Base-by-base conservation (phyloP, 1,284 basidiomycete genomes). In the Pseudozyma hubeiensis region DNA sequence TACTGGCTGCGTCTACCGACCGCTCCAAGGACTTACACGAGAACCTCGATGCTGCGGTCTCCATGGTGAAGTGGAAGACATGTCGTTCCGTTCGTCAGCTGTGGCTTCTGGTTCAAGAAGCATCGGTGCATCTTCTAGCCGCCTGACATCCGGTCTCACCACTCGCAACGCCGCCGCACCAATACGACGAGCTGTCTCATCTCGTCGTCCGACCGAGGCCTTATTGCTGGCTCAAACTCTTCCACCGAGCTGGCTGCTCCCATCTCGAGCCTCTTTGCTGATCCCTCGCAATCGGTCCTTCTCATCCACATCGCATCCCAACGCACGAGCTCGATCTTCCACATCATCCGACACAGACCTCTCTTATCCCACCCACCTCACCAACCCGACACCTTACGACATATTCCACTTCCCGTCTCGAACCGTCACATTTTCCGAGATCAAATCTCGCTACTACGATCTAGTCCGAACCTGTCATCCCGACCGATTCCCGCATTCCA, bases 371-470 rank as follows among this genome's bases (percentile, higher is more conserved):
- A 57, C 46, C 35, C 73, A 47, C 46, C 47, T 51, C 16, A 34
- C 35, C 57, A 76, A 50, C 47, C 71, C 71, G 1, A 63, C 76
- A 8, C 82, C 82, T 3, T 84, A 80, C 53, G 79, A 84, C 13
- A 79, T 84, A 37, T 83, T 84, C 60, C 80, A 81, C 51, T 68
- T 84, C 17, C 29, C 63, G 30, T 24, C 17, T 3, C 59, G 68
- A 16, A 17, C 52, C 8, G 77, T 78, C 4, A 49, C 66, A 0
- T 48, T 61, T 0, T 8, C 60, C 0, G 53, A 81, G 29, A 53
- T 84, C 52, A 84, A 84, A 45, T 17, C 60, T n/a, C 65, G 82
- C 0, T 84, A 84, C 64, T 84, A 84, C 64, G 74, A 84, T 19
- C 58, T 84, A 3, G 81, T 84, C 13, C 66, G 73, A 7, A 29